Conservation (phyloP, 1,139 yeast species). For the Diutina sp. region DNA sequence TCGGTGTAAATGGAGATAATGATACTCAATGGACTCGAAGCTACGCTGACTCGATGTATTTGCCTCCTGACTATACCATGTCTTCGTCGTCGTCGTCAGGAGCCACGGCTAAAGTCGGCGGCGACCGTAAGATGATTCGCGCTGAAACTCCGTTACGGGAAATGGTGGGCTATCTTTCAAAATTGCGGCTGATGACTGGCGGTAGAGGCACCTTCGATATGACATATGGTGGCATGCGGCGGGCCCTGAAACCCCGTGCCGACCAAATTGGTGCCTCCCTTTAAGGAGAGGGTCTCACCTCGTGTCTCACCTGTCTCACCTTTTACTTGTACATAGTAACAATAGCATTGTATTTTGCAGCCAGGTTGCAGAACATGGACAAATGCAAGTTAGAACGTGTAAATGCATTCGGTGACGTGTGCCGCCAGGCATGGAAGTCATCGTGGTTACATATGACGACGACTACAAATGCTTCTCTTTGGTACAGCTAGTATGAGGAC, state of each 20-base stretch:
- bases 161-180: conserved; percentile 80
- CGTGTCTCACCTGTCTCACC: background rate
- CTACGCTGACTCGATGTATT: conserved; percentile 37
- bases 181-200: conserved; percentile 71
- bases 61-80: conserved; percentile 49
- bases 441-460: too few species aligned
- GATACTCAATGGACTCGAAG: conserved; percentile 30
- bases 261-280: background rate
- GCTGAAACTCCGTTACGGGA: conserved; percentile 81
- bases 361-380: background rate
- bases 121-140: conserved; percentile 38
- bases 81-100: conserved; percentile 9
- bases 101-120: background rate
- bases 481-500: too few species aligned
- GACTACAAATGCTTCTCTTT: too few species aligned
- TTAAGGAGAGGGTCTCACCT: too few species aligned
- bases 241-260: conserved; percentile 17
- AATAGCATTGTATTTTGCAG: background rate
- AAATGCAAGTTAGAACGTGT: too few species aligned
- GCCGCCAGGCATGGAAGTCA: too few species aligned
- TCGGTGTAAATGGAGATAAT: conserved; percentile 27
- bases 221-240: conserved; percentile 64
- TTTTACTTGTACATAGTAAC: background rate
- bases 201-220: conserved; percentile 81
- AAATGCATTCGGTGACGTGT: too few species aligned